These are phyloP conservation scores for Sporopachydermia lactativora DNA, from an alignment of 805 yeast genomes.

Conservation along the genomic window DNA sequence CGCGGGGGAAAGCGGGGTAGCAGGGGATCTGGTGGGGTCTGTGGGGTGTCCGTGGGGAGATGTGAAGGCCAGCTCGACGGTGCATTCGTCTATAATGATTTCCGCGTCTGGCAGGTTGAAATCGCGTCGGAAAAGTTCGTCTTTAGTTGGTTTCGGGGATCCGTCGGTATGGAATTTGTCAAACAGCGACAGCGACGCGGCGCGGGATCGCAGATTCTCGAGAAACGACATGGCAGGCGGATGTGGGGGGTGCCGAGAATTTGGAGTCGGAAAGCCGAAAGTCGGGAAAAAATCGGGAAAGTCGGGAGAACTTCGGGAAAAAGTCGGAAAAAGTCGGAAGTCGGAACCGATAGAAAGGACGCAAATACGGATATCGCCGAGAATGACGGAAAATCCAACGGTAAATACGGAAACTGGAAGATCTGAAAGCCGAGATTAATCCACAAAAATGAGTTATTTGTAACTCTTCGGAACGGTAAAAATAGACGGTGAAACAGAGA, in stretches of 20 bases:
- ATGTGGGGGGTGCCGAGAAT: slow-evolving; percentile 16
- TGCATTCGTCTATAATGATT: slow-evolving; percentile 44
- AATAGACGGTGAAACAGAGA: too few relatives aligned
- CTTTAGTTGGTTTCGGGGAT: slow-evolving; percentile 36
- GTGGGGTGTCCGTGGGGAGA: slow-evolving; percentile 3
- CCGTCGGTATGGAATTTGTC: slow-evolving; percentile 14
- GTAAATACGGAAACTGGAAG: too few relatives aligned
- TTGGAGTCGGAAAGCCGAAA: too few relatives aligned
- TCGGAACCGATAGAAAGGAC: too few relatives aligned
- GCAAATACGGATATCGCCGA: too few relatives aligned
- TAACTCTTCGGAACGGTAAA: too few relatives aligned
- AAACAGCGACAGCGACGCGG: slow-evolving; percentile 27
- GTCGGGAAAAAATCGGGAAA: too few relatives aligned
- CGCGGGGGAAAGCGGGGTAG: background rate
- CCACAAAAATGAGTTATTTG: too few relatives aligned
- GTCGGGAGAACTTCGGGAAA: too few relatives aligned
- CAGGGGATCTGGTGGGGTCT: background rate
- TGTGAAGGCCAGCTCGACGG: slow-evolving; percentile 42
- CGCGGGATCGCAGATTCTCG: slow-evolving; percentile 29
- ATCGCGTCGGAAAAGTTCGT: slow-evolving; percentile 54
- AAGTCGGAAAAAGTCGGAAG: too few relatives aligned
- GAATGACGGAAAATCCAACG: too few relatives aligned
- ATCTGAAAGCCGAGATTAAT: too few relatives aligned
- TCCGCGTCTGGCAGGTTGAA: slow-evolving; percentile 66
- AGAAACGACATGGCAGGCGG: slow-evolving; percentile 30